A percentile compares a stretch with the other conserved stretches of the same genome.
Conservation (phyloP, 345 rosid genomes). For the Eucalyptus pauciflora region DNA sequence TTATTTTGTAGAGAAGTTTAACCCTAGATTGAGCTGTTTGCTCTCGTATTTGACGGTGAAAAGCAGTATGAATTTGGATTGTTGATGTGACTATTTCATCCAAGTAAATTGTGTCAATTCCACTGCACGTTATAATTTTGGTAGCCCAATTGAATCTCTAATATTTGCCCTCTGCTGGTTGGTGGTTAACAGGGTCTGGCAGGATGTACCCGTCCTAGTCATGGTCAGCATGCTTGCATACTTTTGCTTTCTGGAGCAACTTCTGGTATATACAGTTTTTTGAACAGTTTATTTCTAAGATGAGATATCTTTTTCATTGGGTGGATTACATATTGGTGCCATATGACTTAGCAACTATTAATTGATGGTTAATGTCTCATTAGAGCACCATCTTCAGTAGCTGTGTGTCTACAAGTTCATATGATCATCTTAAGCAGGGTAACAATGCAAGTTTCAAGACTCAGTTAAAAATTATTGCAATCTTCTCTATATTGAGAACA, state of each 20-base stretch:
- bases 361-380: not conserved
- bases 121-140: not conserved
- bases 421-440: not conserved
- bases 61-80: not conserved
- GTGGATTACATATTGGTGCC: not conserved
- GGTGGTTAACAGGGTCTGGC: constrained; percentile 30
- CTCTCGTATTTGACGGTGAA: not conserved
- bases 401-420: not conserved
- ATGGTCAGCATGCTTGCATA: constrained; percentile 65
- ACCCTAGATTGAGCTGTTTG: not conserved
- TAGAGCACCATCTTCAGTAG: not conserved
- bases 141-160: not conserved
- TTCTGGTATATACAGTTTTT: constrained; percentile 13
- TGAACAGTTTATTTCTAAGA: not conserved
- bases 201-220: constrained; percentile 46
- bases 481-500: not conserved
- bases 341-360: not conserved
- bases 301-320: not conserved
- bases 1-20: not conserved
- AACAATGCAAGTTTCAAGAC: not conserved
- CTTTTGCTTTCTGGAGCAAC: constrained; percentile 59
- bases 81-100: not conserved
- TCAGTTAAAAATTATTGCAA: not conserved
- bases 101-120: not conserved
- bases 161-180: not conserved